These are phyloP conservation scores for Porphyrellus cyaneotinctus DNA, from an alignment of 768 basidiomycete genomes.

Conservation along the genomic window DNA sequence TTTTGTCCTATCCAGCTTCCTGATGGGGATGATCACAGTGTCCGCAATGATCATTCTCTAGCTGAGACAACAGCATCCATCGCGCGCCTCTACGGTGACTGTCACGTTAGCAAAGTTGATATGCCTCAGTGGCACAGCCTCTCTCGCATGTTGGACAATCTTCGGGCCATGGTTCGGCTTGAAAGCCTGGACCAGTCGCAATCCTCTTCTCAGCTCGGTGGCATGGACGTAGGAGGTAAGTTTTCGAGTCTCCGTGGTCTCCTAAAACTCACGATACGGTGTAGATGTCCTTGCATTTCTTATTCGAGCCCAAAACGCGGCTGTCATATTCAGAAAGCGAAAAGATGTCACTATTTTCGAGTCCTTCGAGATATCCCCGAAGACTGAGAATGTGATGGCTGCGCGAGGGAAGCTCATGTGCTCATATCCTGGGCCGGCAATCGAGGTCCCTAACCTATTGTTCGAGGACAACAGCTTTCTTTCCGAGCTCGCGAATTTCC, in stretches of 20 bases:
- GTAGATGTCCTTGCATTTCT: conserved; percentile 37
- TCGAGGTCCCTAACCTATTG: conserved; percentile 30
- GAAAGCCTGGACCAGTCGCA: conserved; percentile 8
- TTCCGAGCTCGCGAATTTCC: conserved; percentile 36
- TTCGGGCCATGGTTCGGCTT: conserved; percentile 12
- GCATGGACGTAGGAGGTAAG: conserved; percentile 10
- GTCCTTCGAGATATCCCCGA: conserved; percentile 44
- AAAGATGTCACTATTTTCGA: conserved; percentile 36
- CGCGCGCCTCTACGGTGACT: conserved; percentile 12
- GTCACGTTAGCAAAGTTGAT: too few relatives aligned
- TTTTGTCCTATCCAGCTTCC: conserved; percentile 43
- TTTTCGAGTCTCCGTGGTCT: neutral
- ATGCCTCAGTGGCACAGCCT: conserved; percentile 30
- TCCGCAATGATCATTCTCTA: conserved; percentile 27
- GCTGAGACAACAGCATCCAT: conserved; percentile 15
- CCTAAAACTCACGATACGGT: neutral
- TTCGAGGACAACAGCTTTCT: conserved; percentile 31
- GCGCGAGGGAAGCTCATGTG: conserved; percentile 41
- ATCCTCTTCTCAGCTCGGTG: conserved; percentile 4
- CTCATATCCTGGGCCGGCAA: conserved; percentile 45
- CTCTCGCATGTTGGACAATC: conserved; percentile 30
- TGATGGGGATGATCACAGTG: conserved; percentile 30
- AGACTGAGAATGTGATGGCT: conserved; percentile 33
- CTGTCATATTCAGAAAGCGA: conserved; percentile 36
- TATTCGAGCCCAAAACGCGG: conserved; percentile 47